Percentiles rank a stretch among this genome's conserved stretches.
Evolutionary conservation across 2,329 filamentous ascomycete genomes (phyloP).

Genomic region (Geosmithia flava): DNA sequence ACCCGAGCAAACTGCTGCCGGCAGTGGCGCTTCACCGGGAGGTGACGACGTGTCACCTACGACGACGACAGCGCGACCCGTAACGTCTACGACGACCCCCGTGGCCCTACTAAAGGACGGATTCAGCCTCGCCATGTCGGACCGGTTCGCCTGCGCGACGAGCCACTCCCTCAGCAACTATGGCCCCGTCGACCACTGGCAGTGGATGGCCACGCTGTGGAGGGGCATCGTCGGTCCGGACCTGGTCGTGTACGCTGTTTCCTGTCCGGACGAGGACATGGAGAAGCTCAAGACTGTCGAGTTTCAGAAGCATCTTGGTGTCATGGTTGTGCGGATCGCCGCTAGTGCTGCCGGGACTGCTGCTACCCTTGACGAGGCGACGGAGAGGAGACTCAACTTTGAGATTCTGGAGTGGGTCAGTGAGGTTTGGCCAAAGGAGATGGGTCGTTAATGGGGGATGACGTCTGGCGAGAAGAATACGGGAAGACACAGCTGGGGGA

Average conservation of each 20-base stretch:
- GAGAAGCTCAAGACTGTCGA: conserved; percentile 38
- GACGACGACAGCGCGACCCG: not conserved
- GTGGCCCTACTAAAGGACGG: conserved; percentile 65
- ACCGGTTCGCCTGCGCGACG: conserved; percentile 60
- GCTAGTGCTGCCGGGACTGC: conserved; percentile 9
- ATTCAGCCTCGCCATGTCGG: conserved; percentile 69
- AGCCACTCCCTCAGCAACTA: conserved; percentile 63
- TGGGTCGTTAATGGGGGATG: not conserved
- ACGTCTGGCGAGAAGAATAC: too few species aligned
- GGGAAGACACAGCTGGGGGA: too few species aligned
- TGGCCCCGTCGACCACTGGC: conserved; percentile 82
- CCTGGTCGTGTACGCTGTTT: conserved; percentile 56
- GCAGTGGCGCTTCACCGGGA: not conserved
- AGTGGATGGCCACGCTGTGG: conserved; percentile 95
- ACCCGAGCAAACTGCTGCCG: conserved; percentile 2
- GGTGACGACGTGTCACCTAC: not conserved
- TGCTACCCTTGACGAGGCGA: conserved; percentile 49
- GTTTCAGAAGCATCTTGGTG: conserved; percentile 33
- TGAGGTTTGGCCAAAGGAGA: conserved; percentile 3
- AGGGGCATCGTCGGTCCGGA: conserved; percentile 75
- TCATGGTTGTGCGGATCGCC: conserved; percentile 41
- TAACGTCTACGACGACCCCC: conserved; percentile 22
- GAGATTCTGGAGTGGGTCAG: conserved; percentile 77
- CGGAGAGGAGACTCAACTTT: conserved; percentile 65
- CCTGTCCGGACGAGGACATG: conserved; percentile 20